phyloP scores from a whole-genome alignment of 2,329 filamentous ascomycete species.

The Alternaria solani region DNA sequence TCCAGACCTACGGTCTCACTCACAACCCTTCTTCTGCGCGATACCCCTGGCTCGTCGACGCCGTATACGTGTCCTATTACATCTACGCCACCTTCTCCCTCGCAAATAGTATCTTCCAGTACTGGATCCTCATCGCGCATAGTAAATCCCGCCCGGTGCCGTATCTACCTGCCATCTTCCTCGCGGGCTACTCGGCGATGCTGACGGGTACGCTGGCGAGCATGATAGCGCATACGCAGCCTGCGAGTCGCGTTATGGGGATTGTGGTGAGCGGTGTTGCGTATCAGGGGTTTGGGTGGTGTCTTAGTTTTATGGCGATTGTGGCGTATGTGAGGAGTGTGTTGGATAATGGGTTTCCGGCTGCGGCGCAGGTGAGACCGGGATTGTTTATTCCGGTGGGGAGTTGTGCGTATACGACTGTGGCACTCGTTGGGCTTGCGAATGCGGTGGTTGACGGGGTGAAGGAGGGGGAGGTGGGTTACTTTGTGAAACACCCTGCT shows the following conservation, averaged over 20 bases:
- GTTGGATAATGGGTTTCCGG: too few species aligned
- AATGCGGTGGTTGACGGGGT: too few species aligned
- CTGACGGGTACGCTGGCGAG: neutral
- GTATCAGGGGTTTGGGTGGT: slow-evolving; percentile 73
- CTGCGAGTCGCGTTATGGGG: slow-evolving; percentile 56
- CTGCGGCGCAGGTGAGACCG: too few species aligned
- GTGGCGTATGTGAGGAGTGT: slow-evolving; percentile 51
- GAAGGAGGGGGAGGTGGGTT: too few species aligned
- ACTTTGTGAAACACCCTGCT: too few species aligned
- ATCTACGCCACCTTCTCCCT: neutral
- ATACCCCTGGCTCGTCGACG: neutral
- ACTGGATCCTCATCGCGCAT: neutral
- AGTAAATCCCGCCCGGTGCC: neutral
- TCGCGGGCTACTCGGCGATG: neutral
- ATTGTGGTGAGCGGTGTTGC: slow-evolving; percentile 72
- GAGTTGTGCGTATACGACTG: too few species aligned
- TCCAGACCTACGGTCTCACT: neutral
- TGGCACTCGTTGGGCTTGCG: too few species aligned
- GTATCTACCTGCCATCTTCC: neutral
- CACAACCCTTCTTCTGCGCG: neutral
- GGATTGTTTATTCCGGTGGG: too few species aligned
- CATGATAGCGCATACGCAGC: neutral
- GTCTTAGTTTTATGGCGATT: slow-evolving; percentile 72
- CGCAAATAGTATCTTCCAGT: neutral
- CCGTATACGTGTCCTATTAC: neutral